These are phyloP conservation scores for Vicia villosa DNA, from an alignment of 306 rosid species.

Conservation along the genomic window DNA sequence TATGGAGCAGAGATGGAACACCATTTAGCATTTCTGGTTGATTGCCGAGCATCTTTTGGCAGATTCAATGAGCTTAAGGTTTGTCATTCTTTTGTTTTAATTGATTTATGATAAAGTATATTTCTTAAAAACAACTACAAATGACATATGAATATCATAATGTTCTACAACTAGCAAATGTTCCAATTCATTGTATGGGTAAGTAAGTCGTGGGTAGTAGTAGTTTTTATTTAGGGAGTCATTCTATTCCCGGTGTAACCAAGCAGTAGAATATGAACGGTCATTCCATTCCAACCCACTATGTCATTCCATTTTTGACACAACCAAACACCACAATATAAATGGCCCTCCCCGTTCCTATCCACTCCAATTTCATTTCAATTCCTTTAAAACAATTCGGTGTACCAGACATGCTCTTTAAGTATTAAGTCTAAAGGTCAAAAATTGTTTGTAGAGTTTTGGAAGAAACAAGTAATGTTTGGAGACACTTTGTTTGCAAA, in stretches of 20 bases:
- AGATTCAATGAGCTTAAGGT: slow-evolving; percentile 79
- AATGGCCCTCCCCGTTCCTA: background rate
- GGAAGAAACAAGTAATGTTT: slow-evolving; percentile 2
- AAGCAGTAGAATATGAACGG: background rate
- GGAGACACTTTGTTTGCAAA: slow-evolving; percentile 20
- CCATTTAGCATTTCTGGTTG: slow-evolving; percentile 80
- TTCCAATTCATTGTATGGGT: background rate
- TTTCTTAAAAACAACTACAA: background rate
- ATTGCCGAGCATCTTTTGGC: slow-evolving; percentile 88
- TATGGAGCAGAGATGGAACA: slow-evolving; percentile 71
- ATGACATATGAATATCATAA: background rate
- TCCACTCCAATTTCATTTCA: slow-evolving; percentile 1
- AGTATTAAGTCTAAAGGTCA: background rate
- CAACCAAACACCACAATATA: background rate
- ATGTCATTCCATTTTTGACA: background rate
- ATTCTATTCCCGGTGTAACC: background rate
- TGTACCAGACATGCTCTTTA: background rate
- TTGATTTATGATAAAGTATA: slow-evolving; percentile 2
- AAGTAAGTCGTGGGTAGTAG: background rate
- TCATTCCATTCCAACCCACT: background rate
- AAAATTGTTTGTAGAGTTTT: slow-evolving; percentile 10
- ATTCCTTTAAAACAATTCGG: background rate
- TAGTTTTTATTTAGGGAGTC: background rate
- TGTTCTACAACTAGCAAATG: background rate
- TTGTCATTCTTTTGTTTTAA: slow-evolving; percentile 30